phyloP scores from a whole-genome alignment of 345 rosid species.

The Moricandia moricandioides region DNA sequence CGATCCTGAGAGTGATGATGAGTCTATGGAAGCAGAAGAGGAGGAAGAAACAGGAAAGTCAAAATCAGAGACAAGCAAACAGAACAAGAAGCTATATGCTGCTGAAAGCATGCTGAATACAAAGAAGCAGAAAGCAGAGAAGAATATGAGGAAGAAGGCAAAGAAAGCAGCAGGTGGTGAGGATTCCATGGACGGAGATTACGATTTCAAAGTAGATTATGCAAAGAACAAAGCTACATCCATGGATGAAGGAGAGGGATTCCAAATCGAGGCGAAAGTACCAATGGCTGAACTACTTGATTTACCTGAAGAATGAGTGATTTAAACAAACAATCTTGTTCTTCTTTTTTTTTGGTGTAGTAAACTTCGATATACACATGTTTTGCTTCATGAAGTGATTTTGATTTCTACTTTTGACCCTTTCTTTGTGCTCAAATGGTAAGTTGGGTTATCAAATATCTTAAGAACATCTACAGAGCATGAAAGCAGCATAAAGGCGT shows the following conservation, averaged over 20 bases:
- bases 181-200: slow-evolving; percentile 61
- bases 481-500: background rate
- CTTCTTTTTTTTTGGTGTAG: background rate
- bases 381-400: slow-evolving; percentile 5
- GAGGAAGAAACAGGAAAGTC: slow-evolving; percentile 31
- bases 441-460: too few relatives aligned
- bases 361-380: background rate
- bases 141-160: slow-evolving; percentile 68
- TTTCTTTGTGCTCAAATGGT: background rate
- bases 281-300: slow-evolving; percentile 52
- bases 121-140: slow-evolving; percentile 68
- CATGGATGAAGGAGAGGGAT: slow-evolving; percentile 49
- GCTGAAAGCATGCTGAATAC: slow-evolving; percentile 74
- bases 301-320: slow-evolving; percentile 43
- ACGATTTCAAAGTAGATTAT: slow-evolving; percentile 80
- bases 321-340: background rate
- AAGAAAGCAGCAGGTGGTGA: slow-evolving; percentile 44
- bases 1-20: slow-evolving; percentile 32
- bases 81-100: slow-evolving; percentile 68
- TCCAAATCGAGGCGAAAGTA: slow-evolving; percentile 34
- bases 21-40: slow-evolving; percentile 45
- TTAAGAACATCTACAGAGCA: background rate
- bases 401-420: slow-evolving; percentile 3
- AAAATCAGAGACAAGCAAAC: slow-evolving; percentile 44
- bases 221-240: slow-evolving; percentile 41